These are phyloP conservation scores for Trichoderma brevicompactum DNA, from an alignment of 2,329 filamentous ascomycete genomes.

Conservation along the genomic window DNA sequence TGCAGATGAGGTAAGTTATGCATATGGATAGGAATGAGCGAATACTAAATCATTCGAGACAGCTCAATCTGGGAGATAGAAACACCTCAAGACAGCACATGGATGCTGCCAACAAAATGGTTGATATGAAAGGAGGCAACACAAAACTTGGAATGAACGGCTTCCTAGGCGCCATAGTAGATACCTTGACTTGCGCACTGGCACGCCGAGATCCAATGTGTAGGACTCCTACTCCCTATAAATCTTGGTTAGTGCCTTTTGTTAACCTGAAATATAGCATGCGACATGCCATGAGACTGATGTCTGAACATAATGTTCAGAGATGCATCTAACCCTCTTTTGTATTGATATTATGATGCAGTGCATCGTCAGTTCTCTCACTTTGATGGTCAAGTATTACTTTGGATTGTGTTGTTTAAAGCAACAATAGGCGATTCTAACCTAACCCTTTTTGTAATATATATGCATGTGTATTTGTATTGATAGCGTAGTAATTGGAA, in stretches of 20 bases:
- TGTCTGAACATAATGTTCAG: too few relatives aligned
- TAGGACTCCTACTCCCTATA: background rate
- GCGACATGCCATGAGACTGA: background rate
- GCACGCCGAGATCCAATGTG: slow-evolving; percentile 12
- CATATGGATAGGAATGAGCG: too few relatives aligned
- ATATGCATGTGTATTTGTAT: too few relatives aligned
- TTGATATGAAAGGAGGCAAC: slow-evolving; percentile 20
- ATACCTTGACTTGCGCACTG: slow-evolving; percentile 16
- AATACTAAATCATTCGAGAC: background rate
- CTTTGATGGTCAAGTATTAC: too few relatives aligned
- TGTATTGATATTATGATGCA: too few relatives aligned
- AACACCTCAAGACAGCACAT: slow-evolving; percentile 18
- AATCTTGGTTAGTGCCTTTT: background rate
- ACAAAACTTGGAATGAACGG: slow-evolving; percentile 19
- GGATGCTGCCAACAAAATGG: slow-evolving; percentile 20
- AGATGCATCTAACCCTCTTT: too few relatives aligned
- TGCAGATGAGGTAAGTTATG: slow-evolving; percentile 15
- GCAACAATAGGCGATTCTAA: too few relatives aligned
- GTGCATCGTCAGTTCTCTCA: too few relatives aligned
- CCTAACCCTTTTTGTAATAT: too few relatives aligned
- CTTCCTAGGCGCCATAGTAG: slow-evolving; percentile 10
- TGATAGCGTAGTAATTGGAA: too few relatives aligned
- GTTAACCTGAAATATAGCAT: background rate
- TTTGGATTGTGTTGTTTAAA: too few relatives aligned
- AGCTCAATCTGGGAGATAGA: slow-evolving; percentile 17